These are phyloP conservation scores for Onygenales sp. DNA, from an alignment of 2,329 filamentous ascomycete species.

Conservation along the genomic window DNA sequence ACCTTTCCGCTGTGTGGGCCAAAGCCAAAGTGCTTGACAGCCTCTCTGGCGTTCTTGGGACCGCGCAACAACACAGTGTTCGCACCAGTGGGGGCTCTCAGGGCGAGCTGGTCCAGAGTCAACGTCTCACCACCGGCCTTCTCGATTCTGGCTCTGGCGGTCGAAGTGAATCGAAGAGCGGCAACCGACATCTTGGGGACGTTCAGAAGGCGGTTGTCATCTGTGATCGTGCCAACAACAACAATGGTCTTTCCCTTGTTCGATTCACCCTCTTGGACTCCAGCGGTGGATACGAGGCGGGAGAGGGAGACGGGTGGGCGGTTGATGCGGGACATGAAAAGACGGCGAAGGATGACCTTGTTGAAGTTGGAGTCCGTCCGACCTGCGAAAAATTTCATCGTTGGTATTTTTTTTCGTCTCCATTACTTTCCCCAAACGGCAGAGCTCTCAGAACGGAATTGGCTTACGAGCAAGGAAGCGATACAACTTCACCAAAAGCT, in stretches of 20 bases:
- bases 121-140: slow-evolving; percentile 91
- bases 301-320: slow-evolving; percentile 90
- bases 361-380: slow-evolving; percentile 98
- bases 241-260: slow-evolving; percentile 70
- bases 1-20: slow-evolving; percentile 98
- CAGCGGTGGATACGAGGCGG: slow-evolving; percentile 62
- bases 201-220: slow-evolving; percentile 88
- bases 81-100: slow-evolving; percentile 87
- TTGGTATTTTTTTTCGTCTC: slow-evolving; percentile 7
- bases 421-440: slow-evolving; percentile 5
- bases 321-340: slow-evolving; percentile 99
- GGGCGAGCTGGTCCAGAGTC: slow-evolving; percentile 94
- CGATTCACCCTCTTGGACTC: slow-evolving; percentile 42
- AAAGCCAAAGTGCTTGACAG: slow-evolving; percentile 98
- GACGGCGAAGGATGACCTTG: slow-evolving; percentile 93
- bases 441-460: slow-evolving; percentile 9
- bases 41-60: slow-evolving; percentile 96
- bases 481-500: slow-evolving; percentile 97
- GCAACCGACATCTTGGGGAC: slow-evolving; percentile 90
- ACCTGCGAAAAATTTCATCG: slow-evolving; percentile 43
- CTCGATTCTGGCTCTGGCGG: slow-evolving; percentile 84
- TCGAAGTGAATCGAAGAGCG: slow-evolving; percentile 92
- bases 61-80: slow-evolving; percentile 97
- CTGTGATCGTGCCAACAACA: slow-evolving; percentile 88
- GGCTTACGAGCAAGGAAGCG: slow-evolving; percentile 88